Evolutionary conservation across 345 rosid genomes (phyloP), one percentile per base, ranked within the genome.

Genomic region (Aquilaria sinensis): DNA sequence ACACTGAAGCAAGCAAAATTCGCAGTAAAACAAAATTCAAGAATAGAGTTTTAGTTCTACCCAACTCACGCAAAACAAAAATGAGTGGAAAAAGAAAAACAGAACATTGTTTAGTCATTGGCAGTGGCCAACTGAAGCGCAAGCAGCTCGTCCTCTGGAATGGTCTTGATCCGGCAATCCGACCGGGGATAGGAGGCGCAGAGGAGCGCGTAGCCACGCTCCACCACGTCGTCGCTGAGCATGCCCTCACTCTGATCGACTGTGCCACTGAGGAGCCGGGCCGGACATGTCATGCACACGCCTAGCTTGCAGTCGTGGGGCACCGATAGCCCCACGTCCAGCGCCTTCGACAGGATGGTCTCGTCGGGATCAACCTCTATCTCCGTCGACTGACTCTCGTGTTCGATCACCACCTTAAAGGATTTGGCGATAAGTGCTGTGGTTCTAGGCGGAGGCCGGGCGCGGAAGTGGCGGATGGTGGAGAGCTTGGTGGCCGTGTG

Each of bases 261-360:
- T 0, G 77, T 53, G 23, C 99, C 96, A 14, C 78, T 69, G 2
- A 88, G 31, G 10, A 94, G 86, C 69, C 71, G 78, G 30, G 99
- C 99, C 7, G 97, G 99, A 72, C 96, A 94, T 41, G 99, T 94
- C 97, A 94, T 94, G 85, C 96, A 94, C 53, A 94, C 99, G 14
- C 97, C 97, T 51, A 94, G 97, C 52, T 88, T 83, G 77, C 99
- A 90, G 66, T 90, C 99, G 67, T 94, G 89, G 1, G 97, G 95
- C 41, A 88, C 88, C 4, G 72, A 50, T 64, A 94, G 32, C 5
- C 97, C 99, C 5, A 78, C 70, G 55, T 90, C 99, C 67, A 94
- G 31, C 15, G 96, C 97, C 80, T 86, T 90, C 15, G 92, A 75
- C 12, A 90, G 77, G 23, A 94, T 94, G 61, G 79, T 86, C 83